phyloP scores from a whole-genome alignment of 2,329 filamentous ascomycete genomes.

The Penicillium frequentans region DNA sequence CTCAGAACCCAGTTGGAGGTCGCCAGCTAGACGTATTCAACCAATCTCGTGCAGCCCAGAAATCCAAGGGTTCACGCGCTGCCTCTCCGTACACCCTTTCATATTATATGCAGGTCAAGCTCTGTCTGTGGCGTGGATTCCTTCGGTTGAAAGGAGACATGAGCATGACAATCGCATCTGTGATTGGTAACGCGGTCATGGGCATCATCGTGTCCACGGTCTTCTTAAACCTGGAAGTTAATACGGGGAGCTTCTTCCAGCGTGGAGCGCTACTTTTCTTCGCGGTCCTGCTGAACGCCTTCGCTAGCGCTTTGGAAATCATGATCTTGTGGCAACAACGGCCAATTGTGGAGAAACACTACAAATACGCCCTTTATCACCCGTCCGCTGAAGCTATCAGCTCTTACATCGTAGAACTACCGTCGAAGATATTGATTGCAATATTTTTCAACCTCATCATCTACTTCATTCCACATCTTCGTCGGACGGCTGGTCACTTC shows the following conservation, averaged over 20 bases:
- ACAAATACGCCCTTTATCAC: constrained; percentile 83
- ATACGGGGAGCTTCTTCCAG: constrained; percentile 71
- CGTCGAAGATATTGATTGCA: constrained; percentile 74
- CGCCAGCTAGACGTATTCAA: constrained; percentile 37
- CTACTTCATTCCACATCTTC: constrained; percentile 85
- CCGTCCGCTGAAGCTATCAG: constrained; percentile 86
- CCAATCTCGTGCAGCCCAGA: constrained; percentile 40
- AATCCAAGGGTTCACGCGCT: constrained; percentile 50
- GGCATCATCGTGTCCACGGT: constrained; percentile 74
- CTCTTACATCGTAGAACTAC: constrained; percentile 78
- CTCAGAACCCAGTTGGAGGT: constrained; percentile 33
- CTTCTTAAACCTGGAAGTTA: constrained; percentile 70
- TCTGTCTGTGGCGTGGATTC: constrained; percentile 79
- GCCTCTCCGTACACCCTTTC: constrained; percentile 82
- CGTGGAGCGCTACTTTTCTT: constrained; percentile 81
- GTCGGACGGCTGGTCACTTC: constrained; percentile 71
- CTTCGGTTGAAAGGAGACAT: constrained; percentile 73
- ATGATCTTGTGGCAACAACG: constrained; percentile 84
- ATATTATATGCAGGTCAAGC: constrained; percentile 68
- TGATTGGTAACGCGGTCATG: constrained; percentile 68
- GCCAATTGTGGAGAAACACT: constrained; percentile 88
- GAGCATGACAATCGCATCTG: constrained; percentile 65
- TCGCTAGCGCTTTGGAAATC: constrained; percentile 64
- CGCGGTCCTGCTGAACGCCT: constrained; percentile 79
- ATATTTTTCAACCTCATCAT: constrained; percentile 76